phyloP scores from a whole-genome alignment of 1,284 basidiomycete genomes.

The Rhizoctonia solani region DNA sequence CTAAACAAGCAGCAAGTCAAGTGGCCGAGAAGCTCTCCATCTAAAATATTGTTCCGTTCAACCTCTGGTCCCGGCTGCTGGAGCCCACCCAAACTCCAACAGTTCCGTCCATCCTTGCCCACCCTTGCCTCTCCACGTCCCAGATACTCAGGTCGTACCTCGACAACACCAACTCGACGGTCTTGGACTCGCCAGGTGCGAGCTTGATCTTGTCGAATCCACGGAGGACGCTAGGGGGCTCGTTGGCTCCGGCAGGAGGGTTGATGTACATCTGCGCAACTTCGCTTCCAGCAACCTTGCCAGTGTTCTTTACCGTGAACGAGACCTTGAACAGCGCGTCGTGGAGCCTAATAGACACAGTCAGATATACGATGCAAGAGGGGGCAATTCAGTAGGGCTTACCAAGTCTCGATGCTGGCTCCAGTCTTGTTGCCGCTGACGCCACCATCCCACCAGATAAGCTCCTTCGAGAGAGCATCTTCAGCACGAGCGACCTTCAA shows the following conservation, averaged over 20 bases:
- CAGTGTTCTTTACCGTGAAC: conserved; percentile 40
- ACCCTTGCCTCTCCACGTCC: conserved; percentile 38
- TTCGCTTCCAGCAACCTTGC: conserved; percentile 34
- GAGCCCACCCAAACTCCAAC: conserved; percentile 37
- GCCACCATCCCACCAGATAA: conserved; percentile 37
- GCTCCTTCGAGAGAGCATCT: conserved; percentile 13
- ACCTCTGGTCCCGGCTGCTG: conserved; percentile 35
- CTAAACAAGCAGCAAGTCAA: no score
- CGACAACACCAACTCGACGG: conserved; percentile 46
- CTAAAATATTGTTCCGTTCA: conserved; percentile 35
- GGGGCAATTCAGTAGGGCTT: background rate
- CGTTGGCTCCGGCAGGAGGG: conserved; percentile 26
- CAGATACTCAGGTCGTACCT: conserved; percentile 39
- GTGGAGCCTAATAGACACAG: conserved; percentile 31
- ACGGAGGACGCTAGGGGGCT: conserved; percentile 41
- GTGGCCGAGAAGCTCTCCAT: no score
- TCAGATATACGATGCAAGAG: background rate
- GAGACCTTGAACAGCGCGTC: conserved; percentile 36
- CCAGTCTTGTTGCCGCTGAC: conserved; percentile 33
- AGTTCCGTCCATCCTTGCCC: conserved; percentile 35
- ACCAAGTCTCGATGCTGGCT: conserved; percentile 27
- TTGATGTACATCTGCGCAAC: conserved; percentile 38
- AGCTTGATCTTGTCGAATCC: conserved; percentile 54
- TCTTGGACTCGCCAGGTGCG: conserved; percentile 49
- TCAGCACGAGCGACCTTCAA: conserved; percentile 40